Conservation (phyloP, 1,284 basidiomycete species). For the Mycena sp. region DNA sequence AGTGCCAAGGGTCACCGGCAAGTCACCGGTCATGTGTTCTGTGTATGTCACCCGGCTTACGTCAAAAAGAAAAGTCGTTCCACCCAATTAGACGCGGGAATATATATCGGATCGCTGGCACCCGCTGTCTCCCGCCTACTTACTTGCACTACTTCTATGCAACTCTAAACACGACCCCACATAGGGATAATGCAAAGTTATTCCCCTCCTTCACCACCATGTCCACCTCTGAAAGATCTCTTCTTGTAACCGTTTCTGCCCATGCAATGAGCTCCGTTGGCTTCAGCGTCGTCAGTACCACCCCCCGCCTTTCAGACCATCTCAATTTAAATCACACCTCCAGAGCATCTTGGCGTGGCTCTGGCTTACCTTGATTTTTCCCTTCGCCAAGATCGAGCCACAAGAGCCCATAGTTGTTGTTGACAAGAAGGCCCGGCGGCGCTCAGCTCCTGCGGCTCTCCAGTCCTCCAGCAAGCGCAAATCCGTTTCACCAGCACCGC, state of each 20-base stretch:
- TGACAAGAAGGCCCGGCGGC: conserved; percentile 28
- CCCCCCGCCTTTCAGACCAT: not conserved
- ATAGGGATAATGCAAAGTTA: conserved; percentile 26
- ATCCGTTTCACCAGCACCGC: conserved; percentile 6
- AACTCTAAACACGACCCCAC: too few relatives aligned
- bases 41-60: too few relatives aligned
- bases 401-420: conserved; percentile 22
- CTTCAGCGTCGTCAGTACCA: conserved; percentile 26
- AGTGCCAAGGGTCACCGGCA: too few relatives aligned
- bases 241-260: conserved; percentile 25
- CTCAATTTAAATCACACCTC: not conserved
- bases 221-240: conserved; percentile 15
- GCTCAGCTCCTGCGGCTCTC: conserved; percentile 26
- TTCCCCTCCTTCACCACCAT: conserved; percentile 7
- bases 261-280: conserved; percentile 24
- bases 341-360: conserved; percentile 31
- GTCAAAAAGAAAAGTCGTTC: too few relatives aligned
- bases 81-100: too few relatives aligned
- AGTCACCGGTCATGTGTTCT: too few relatives aligned
- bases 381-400: not conserved
- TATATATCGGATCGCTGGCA: too few relatives aligned
- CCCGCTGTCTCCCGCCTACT: too few relatives aligned
- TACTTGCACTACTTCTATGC: too few relatives aligned
- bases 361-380: conserved; percentile 23
- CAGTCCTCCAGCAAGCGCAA: conserved; percentile 16